These are phyloP conservation scores for Fusarium subglutinans DNA, from an alignment of 2,329 filamentous ascomycete genomes.

Conservation along the genomic window DNA sequence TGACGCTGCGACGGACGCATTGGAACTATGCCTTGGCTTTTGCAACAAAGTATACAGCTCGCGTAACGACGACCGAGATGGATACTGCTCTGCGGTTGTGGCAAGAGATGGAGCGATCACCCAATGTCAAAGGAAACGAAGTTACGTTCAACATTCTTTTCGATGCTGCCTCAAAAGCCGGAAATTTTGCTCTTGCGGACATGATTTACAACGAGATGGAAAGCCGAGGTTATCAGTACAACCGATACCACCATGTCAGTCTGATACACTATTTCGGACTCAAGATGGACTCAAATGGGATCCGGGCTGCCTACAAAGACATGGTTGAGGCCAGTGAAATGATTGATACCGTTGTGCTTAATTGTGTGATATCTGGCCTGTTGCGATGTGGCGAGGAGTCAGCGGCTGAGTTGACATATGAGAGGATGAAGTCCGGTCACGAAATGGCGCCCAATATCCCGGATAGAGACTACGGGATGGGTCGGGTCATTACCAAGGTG, in stretches of 20 bases:
- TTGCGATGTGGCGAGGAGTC: constrained; percentile 78
- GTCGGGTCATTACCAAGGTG: constrained; percentile 61
- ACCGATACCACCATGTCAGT: constrained; percentile 83
- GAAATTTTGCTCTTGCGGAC: constrained; percentile 84
- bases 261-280: constrained; percentile 87
- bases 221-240: constrained; percentile 71
- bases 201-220: constrained; percentile 86
- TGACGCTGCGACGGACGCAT: constrained; percentile 72
- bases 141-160: constrained; percentile 97
- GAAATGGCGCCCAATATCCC: constrained; percentile 51
- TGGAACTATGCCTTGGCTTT: constrained; percentile 90
- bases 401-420: constrained; percentile 83
- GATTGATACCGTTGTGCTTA: constrained; percentile 86
- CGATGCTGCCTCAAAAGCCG: constrained; percentile 84
- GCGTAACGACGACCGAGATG: constrained; percentile 65
- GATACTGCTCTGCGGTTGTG: constrained; percentile 77
- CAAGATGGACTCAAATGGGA: constrained; percentile 74
- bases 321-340: constrained; percentile 88
- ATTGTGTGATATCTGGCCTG: constrained; percentile 84
- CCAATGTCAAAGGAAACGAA: constrained; percentile 70
- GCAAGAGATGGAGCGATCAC: constrained; percentile 86
- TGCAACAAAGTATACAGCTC: constrained; percentile 75
- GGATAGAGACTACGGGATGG: constrained; percentile 56
- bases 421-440: constrained; percentile 79
- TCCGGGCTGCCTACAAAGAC: constrained; percentile 80